Evolutionary conservation across 192 early-diverging fungal species (phyloP).

Genomic region (Dissophora ornata): DNA sequence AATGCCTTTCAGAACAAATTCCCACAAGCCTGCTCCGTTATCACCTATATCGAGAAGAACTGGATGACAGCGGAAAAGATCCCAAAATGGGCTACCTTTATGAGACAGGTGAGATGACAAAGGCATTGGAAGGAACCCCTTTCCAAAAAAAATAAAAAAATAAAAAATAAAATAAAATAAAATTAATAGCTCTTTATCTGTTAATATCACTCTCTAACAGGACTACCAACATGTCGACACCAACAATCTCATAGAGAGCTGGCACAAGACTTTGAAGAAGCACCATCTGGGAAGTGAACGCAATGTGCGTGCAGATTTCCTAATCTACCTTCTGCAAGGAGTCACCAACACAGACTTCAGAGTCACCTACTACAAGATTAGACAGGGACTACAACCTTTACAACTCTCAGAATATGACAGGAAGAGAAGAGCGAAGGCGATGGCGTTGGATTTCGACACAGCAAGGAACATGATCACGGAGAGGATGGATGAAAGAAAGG

Average conservation of each 20-base stretch:
- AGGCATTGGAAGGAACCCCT: too few species aligned
- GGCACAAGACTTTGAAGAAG: too few species aligned
- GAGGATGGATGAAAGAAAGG: neutral
- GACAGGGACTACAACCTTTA: too few species aligned
- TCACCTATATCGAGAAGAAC: conserved; percentile 11
- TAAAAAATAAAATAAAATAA: too few species aligned
- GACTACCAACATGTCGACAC: too few species aligned
- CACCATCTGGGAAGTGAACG: neutral
- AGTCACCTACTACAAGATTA: conserved; percentile 6
- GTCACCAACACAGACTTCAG: neutral
- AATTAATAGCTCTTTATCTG: too few species aligned
- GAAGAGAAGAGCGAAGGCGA: too few species aligned
- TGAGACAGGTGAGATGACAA: conserved; percentile 8
- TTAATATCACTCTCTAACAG: too few species aligned
- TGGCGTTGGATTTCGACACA: neutral
- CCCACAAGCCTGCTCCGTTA: neutral
- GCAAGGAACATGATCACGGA: conserved; percentile 7
- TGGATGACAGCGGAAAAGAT: conserved; percentile 20
- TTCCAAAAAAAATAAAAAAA: too few species aligned
- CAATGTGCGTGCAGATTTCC: neutral
- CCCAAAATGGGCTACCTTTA: conserved; percentile 16
- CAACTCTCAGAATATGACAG: too few species aligned
- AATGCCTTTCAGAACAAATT: conserved; percentile 1
- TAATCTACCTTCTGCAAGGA: conserved; percentile 5
- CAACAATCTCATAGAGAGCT: too few species aligned